These are phyloP conservation scores for Talaromyces sp. DNA, from an alignment of 2,329 filamentous ascomycete species.

Conservation along the genomic window DNA sequence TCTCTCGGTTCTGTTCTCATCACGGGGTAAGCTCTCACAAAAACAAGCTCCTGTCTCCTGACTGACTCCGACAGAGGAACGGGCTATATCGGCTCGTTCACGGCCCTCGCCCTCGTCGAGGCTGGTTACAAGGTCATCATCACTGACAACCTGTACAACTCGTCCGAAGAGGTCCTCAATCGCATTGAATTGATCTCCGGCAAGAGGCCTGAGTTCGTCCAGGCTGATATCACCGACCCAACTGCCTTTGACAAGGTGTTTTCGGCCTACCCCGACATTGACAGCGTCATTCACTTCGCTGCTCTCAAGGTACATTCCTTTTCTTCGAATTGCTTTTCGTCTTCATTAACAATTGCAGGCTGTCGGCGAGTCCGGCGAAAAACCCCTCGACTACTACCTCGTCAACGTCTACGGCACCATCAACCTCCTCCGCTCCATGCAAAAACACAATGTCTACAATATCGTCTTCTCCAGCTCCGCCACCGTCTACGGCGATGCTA, in stretches of 20 bases:
- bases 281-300: constrained; percentile 98
- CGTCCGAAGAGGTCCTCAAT: constrained; percentile 83
- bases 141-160: constrained; percentile 96
- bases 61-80: constrained; percentile 65
- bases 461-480: constrained; percentile 98
- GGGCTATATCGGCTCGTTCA: constrained; percentile 99
- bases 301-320: constrained; percentile 72
- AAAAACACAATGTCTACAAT: constrained; percentile 84
- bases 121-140: constrained; percentile 96
- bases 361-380: constrained; percentile 90
- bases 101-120: constrained; percentile 82
- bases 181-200: constrained; percentile 92
- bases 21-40: constrained; percentile 67
- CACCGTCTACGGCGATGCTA: constrained; percentile 97
- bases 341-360: constrained; percentile 49
- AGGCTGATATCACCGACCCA: constrained; percentile 86
- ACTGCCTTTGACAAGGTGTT: constrained; percentile 82
- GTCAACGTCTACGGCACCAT: constrained; percentile 95
- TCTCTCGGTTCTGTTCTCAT: constrained; percentile 83
- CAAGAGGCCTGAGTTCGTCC: constrained; percentile 78
- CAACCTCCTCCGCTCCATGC: constrained; percentile 80
- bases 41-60: background rate
- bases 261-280: constrained; percentile 82
- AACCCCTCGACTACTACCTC: constrained; percentile 94
- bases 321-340: constrained; percentile 33